Percentiles rank a stretch among this genome's conserved stretches.
Conservation (phyloP, 2,329 filamentous ascomycete species). For the Fulvia fulva region DNA sequence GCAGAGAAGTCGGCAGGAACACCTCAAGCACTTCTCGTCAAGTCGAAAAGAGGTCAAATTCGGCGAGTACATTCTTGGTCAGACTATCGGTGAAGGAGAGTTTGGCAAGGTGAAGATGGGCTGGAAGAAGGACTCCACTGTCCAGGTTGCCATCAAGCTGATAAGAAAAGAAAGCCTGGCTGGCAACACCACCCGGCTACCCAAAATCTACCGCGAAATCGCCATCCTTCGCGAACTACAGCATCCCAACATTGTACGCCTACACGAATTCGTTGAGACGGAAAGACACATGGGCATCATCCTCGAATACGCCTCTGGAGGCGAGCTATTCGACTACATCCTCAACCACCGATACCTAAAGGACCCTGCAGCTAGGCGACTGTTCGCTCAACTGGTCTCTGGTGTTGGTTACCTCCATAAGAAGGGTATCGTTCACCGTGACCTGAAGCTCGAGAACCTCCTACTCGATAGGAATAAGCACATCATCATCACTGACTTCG, state of each 20-base stretch:
- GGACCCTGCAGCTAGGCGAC: slow-evolving; percentile 79
- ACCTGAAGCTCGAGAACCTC: slow-evolving; percentile 93
- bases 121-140: slow-evolving; percentile 92
- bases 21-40: slow-evolving; percentile 47
- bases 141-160: slow-evolving; percentile 94
- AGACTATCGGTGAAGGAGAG: slow-evolving; percentile 94
- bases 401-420: slow-evolving; percentile 97
- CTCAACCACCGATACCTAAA: slow-evolving; percentile 95
- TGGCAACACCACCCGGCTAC: slow-evolving; percentile 79
- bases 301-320: slow-evolving; percentile 94
- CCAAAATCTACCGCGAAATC: slow-evolving; percentile 97
- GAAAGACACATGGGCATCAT: slow-evolving; percentile 97
- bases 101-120: slow-evolving; percentile 98
- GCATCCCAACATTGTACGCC: slow-evolving; percentile 92
- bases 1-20: slow-evolving; percentile 54
- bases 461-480: slow-evolving; percentile 94
- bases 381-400: slow-evolving; percentile 94
- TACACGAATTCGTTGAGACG: slow-evolving; percentile 98
- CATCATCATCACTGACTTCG: slow-evolving; percentile 99
- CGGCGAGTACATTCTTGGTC: slow-evolving; percentile 90
- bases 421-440: slow-evolving; percentile 96
- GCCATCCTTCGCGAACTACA: slow-evolving; percentile 81
- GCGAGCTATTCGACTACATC: slow-evolving; percentile 97
- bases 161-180: slow-evolving; percentile 90
- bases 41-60: slow-evolving; percentile 76